These are phyloP conservation scores for Malassezia nana DNA, from an alignment of 1,284 basidiomycete species.

Conservation along the genomic window DNA sequence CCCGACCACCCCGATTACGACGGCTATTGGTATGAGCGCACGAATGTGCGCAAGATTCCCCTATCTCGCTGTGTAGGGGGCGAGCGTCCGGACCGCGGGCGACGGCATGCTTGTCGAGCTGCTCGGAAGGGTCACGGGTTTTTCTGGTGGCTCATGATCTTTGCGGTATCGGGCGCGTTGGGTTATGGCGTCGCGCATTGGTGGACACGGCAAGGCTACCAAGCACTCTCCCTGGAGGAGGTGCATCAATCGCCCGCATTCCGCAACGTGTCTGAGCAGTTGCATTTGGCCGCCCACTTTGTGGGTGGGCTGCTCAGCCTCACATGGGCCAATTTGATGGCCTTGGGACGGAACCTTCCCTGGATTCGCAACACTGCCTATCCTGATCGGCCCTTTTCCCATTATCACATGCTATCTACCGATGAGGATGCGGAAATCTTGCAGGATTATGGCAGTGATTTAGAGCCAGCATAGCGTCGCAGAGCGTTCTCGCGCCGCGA, in stretches of 20 bases:
- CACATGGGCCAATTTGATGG: slow-evolving; percentile 18
- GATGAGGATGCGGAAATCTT: slow-evolving; percentile 44
- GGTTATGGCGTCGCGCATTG: slow-evolving; percentile 29
- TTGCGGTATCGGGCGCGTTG: slow-evolving; percentile 29
- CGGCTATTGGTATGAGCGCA: slow-evolving; percentile 46
- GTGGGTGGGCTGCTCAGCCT: slow-evolving; percentile 20
- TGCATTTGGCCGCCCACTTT: slow-evolving; percentile 16
- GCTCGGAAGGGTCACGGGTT: slow-evolving; percentile 27
- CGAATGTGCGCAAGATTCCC: slow-evolving; percentile 39
- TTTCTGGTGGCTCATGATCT: slow-evolving; percentile 35
- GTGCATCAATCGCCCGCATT: slow-evolving; percentile 26
- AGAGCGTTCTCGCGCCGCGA: neutral
- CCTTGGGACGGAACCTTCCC: neutral
- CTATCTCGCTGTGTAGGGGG: slow-evolving; percentile 39
- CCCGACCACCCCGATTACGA: slow-evolving; percentile 21
- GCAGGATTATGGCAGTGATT: slow-evolving; percentile 27
- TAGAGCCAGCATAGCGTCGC: neutral
- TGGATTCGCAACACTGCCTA: neutral
- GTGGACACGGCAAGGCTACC: slow-evolving; percentile 50
- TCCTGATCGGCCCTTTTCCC: slow-evolving; percentile 28
- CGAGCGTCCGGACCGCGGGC: slow-evolving; percentile 33
- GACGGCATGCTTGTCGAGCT: slow-evolving; percentile 28
- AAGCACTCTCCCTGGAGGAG: slow-evolving; percentile 22
- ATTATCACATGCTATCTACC: slow-evolving; percentile 36
- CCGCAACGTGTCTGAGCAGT: slow-evolving; percentile 11